A percentile compares a stretch with the other conserved stretches of the same genome.
Conservation (phyloP, 2,329 filamentous ascomycete genomes). For the Alternaria viburni region DNA sequence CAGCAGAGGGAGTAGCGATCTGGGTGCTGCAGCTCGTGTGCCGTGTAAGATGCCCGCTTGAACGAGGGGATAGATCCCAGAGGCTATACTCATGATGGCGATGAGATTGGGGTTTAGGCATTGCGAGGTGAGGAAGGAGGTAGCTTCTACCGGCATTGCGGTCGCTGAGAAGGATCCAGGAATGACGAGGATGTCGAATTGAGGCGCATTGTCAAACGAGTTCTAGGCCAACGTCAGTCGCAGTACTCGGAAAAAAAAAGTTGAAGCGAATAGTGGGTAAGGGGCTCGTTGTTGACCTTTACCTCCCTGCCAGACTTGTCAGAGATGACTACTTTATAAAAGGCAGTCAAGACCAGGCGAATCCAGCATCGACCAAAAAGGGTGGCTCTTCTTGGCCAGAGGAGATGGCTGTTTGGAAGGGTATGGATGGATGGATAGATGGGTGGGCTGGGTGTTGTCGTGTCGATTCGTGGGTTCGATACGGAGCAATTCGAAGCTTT, state of each 20-base stretch:
- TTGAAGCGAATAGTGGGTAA: conserved; percentile 6
- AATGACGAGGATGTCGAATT: conserved; percentile 44
- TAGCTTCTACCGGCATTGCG: conserved; percentile 29
- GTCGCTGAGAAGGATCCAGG: conserved; percentile 38
- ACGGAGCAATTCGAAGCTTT: conserved; percentile 33
- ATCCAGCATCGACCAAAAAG: conserved; percentile 42
- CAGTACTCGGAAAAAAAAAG: not conserved
- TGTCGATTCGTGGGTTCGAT: conserved; percentile 25
- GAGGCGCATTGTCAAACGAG: conserved; percentile 43
- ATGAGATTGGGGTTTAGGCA: conserved; percentile 29
- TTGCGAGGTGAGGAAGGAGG: conserved; percentile 35
- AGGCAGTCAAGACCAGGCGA: conserved; percentile 38
- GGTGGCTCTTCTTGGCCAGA: conserved; percentile 36
- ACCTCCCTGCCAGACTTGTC: conserved; percentile 45
- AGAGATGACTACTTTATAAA: conserved; percentile 31
- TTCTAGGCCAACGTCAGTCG: conserved; percentile 37
- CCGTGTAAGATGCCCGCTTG: conserved; percentile 38
- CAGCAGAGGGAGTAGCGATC: conserved; percentile 31
- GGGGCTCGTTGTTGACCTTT: conserved; percentile 45
- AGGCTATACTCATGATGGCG: conserved; percentile 41
- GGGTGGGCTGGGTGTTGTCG: conserved; percentile 2
- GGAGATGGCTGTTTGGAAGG: conserved; percentile 18
- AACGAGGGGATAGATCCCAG: conserved; percentile 37
- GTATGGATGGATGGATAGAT: conserved; percentile 28
- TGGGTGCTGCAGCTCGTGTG: conserved; percentile 36